Evolutionary conservation across 352 stramenopile species (phyloP), one percentile per base, ranked within the genome.

Genomic region (Phytophthora kernoviae): DNA sequence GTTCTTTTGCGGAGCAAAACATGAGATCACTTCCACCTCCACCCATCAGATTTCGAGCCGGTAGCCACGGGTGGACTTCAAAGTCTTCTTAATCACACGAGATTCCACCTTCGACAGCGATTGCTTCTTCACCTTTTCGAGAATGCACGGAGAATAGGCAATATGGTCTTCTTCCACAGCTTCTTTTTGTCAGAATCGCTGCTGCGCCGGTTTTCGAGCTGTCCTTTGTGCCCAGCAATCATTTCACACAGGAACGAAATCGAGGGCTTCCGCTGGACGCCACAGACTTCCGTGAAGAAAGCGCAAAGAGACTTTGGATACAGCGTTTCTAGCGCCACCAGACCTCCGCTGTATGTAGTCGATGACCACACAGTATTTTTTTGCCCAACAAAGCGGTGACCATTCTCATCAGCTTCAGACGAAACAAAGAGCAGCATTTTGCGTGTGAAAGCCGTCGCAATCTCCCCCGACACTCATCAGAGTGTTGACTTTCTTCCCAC

Each of bases 201-300:
- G 30, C 12, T 11, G 27, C 8, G 24, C 33, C 55, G 48, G 39
- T 14, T 20, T 18, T 33, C 34, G 18, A 51, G 52, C 1, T 10
- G 18, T 17, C 8, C 15, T 34, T 68, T 39, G 14, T 68, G 49
- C 17, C 41, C 32, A 14, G n/a, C 33, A 8, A 90, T 54, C 22
- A 58, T 64, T 34, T 75, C 56, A 40, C 68, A 85, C 11, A 93
- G 61, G 12, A 76, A 75, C 1, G 44, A 56, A 11, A 85, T 62
- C 4, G 80, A 87, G 0, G 80, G 82, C 51, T 88, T 90, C n/a
- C 61, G 58, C n/a, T 77, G 60, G 12, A 93, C 73, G 15, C 81
- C 79, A 47, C 75, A 89, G 5, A 93, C 47, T 0, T 85, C 70
- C 5, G 68, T 77, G 60, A 93, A 93, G 42, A 93, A 93, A 6